phyloP scores from a whole-genome alignment of 108 stramenopile species.

The Fistulifera solaris region DNA sequence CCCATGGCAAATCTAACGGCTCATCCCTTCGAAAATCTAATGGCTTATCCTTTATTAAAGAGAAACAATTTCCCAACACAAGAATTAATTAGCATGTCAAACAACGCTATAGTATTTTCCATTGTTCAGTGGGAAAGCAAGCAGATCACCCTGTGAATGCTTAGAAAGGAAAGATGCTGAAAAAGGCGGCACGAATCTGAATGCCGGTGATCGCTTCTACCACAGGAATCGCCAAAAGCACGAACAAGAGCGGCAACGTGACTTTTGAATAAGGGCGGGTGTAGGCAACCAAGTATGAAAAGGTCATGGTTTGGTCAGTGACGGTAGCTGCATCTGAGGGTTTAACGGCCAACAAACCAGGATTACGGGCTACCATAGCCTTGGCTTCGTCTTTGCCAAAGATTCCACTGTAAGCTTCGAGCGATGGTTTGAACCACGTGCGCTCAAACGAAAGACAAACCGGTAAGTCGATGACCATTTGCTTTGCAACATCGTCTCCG shows the following conservation, averaged over 20 bases:
- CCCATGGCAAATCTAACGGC: too few species aligned
- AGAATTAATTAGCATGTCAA: too few species aligned
- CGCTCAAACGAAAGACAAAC: conserved; percentile 57
- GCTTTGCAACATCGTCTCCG: conserved; percentile 68
- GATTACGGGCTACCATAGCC: conserved; percentile 76
- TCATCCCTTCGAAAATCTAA: too few species aligned
- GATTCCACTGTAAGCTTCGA: conserved; percentile 48
- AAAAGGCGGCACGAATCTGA: conserved; percentile 11
- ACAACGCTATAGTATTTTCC: too few species aligned
- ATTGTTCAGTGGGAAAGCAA: too few species aligned
- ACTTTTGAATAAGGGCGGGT: conserved; percentile 53
- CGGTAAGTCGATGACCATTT: conserved; percentile 74
- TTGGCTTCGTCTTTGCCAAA: conserved; percentile 76
- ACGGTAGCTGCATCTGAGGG: conserved; percentile 47
- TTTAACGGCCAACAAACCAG: conserved; percentile 63
- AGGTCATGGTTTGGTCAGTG: conserved; percentile 56
- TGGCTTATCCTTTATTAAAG: too few species aligned
- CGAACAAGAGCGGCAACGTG: conserved; percentile 20
- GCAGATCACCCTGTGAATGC: too few species aligned
- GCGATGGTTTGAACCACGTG: conserved; percentile 38
- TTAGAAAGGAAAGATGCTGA: not conserved
- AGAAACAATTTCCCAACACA: too few species aligned
- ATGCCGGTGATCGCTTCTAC: conserved; percentile 49
- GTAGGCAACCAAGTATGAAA: conserved; percentile 59
- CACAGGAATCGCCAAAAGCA: conserved; percentile 39